Conservation (phyloP, 2,329 filamentous ascomycete species). For the Teratosphaeria gauchensis region DNA sequence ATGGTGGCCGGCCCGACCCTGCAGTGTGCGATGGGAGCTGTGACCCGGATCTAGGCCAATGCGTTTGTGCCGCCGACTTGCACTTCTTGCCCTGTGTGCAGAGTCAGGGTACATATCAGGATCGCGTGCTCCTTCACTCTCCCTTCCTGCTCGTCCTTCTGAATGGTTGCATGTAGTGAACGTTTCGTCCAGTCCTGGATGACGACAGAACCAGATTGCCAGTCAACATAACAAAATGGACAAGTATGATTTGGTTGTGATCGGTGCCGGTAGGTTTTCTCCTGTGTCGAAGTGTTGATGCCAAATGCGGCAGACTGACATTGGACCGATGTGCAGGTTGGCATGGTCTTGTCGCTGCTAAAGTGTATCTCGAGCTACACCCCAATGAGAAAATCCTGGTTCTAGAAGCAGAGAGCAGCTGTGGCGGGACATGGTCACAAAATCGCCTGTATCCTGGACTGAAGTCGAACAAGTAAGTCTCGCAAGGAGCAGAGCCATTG, state of each 20-base stretch:
- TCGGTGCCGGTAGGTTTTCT: not conserved
- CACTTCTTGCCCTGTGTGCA: not conserved
- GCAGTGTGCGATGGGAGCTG: not conserved
- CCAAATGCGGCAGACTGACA: not conserved
- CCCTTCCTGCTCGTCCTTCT: not conserved
- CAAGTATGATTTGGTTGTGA: not conserved
- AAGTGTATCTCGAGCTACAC: not conserved
- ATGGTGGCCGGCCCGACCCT: not conserved
- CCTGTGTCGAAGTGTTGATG: not conserved
- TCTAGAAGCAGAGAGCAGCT: not conserved
- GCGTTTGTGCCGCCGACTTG: not conserved
- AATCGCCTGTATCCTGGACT: slow-evolving; percentile 59
- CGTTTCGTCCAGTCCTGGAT: not conserved
- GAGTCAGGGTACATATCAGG: not conserved
- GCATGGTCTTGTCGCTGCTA: not conserved
- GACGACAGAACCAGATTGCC: not conserved
- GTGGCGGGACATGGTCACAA: slow-evolving; percentile 61
- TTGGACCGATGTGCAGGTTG: not conserved
- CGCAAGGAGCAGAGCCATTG: not conserved
- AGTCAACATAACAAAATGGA: not conserved
- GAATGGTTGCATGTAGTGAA: not conserved
- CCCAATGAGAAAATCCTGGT: not conserved
- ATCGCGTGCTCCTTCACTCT: not conserved
- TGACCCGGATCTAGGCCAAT: not conserved
- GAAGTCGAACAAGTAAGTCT: slow-evolving; percentile 54